Base-by-base conservation (phyloP, 352 stramenopile species). In the Pythium pyrilobum region DNA sequence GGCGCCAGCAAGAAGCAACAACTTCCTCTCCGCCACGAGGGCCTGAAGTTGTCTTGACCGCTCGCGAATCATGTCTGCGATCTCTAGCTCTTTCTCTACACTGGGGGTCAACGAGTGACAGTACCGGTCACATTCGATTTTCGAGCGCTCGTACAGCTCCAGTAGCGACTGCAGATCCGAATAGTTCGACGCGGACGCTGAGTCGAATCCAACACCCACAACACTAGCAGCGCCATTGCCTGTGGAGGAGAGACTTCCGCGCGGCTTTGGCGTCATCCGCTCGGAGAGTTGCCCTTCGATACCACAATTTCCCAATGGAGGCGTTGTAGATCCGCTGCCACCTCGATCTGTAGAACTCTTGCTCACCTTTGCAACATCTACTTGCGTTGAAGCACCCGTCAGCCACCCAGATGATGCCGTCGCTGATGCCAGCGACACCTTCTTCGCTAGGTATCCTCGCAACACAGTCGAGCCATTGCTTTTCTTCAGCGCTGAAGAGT, bases 1-100 rank as follows among this genome's bases (percentile, higher is more conserved):
- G 48, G 70, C 80, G 8, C 61, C 80, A 33, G 57, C 78, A 18
- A 95, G 44, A 6, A 71, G 59, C 25, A 88, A 43, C 20, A 95
- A 44, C 33, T 83, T 88, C 52, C 87, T 85, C n/a, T 90, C 80
- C 12, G 64, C 51, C 27, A 91, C 58, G 2, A 92, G 62, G 18
- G 59, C 44, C 46, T 95, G 79, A 18, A 95, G 67, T 32, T 82
- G 75, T 38, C 85, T 73, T 5, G 67, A 67, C 10, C 85, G 74
- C 29, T 94, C 81, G 25, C 80, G 80, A 52, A 92, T 68, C 73
- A 95, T 76, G 1, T 65, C 68, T 23, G 89, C 82, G 46, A 92
- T 85, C 41, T 95, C 81, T 39, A 89, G 58, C 46, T 93, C 83
- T 53, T 83, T 88, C 42, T 93, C 83, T 32, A 66, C 67, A 9